Evolutionary conservation across 2,329 filamentous ascomycete species (phyloP), one percentile per base, ranked within the genome.

Genomic region (Xylariales sp.): DNA sequence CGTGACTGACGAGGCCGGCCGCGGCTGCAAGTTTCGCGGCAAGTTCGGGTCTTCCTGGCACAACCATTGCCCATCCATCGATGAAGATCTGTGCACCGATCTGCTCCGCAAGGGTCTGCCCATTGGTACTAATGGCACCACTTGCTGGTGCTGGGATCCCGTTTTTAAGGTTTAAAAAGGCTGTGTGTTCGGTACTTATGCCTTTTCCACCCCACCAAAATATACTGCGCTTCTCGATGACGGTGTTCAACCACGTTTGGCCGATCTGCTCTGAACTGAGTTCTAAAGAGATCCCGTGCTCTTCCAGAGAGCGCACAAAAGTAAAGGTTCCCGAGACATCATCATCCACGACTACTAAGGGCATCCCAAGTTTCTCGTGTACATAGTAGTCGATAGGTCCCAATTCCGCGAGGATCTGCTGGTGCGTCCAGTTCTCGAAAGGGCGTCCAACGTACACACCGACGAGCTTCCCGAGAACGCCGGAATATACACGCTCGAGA

Each of bases 31-130:
- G 42, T 13, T 40, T 43, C 2, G 57, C 53, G 1, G 62, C 62
- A 6, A 58, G 33, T 0, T 23, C 38, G 4, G 60, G 59, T 15
- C 56, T 45, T 0, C 56, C 56, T 0, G 60, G 57, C 0, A 51
- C 44, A 4, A 55, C 55, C 43, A 64, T 45, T 6, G 56, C 60
- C 52, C 55, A 63, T 6, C 55, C 61, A 39, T 64, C 61, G 40
- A 63, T 57, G 39, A 64, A 64, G 16, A 63, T 64, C 47, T 62
- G 60, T 4, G 57, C 60, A 6, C 61, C 60, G 23, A 63, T 62
- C 49, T 63, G 60, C 42, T 62, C 54, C 1, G 60, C 57, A 17
- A 61, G 44, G 0, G 56, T 59, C 21, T 35, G 33, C 4, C 59
- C 57, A 29, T 59, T 61, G 7, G 46, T 52, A 2, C 30, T 15